A percentile compares a stretch with the other conserved stretches of the same genome.
These are phyloP conservation scores for Neonothopanus nambi DNA, from an alignment of 1,284 basidiomycete species.

Conservation along the genomic window DNA sequence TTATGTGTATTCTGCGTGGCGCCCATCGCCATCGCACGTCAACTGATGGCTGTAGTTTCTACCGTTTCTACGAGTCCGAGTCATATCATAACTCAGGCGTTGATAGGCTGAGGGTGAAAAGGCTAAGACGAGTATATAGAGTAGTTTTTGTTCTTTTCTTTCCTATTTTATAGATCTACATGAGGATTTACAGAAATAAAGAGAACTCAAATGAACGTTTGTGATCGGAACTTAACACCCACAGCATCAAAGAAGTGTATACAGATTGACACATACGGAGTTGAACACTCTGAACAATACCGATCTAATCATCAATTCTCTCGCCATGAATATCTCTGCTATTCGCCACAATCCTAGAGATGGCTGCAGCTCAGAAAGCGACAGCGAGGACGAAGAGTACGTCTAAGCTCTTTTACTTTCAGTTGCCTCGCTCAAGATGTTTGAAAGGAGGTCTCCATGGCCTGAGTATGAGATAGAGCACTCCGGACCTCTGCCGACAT, in stretches of 20 bases:
- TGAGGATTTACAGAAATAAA: no score
- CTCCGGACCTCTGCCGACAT: neutral
- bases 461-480: slow-evolving; percentile 3
- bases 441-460: slow-evolving; percentile 7
- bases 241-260: neutral
- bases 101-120: neutral
- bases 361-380: slow-evolving; percentile 3
- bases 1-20: no score
- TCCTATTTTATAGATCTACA: no score
- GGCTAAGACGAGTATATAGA: no score
- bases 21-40: no score
- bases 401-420: neutral
- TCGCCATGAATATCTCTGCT: slow-evolving; percentile 13
- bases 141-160: neutral
- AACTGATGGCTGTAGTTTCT: no score
- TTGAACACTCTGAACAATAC: neutral
- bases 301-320: neutral
- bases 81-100: no score
- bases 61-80: no score
- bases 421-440: neutral
- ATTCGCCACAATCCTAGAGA: slow-evolving; percentile 11
- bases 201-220: neutral
- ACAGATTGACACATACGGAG: no score
- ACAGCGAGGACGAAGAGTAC: slow-evolving; percentile 9
- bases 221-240: slow-evolving; percentile 4